Base-by-base conservation (phyloP, 1,284 basidiomycete genomes). In the Polyporus tsugae region DNA sequence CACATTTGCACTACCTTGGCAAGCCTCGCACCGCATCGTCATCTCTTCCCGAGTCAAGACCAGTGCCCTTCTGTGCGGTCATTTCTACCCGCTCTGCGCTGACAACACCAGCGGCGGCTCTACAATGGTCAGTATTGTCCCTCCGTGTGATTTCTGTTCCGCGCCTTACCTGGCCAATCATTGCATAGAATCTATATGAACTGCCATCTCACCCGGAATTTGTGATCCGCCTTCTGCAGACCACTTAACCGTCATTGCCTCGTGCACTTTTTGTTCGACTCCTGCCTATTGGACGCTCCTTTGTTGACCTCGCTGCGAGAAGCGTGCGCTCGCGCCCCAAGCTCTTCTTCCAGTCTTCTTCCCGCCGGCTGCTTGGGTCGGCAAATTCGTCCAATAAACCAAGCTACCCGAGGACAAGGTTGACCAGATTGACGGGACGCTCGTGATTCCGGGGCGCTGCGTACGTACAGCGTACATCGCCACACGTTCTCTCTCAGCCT, bases 391-490 rank as follows among this genome's bases (percentile, higher is more conserved):
- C 3, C 22, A 6, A 52, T 13, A 49, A 49, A 25, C 22, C 22
- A 52, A 52, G 46, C 22, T 25, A 25, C 46, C 9, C 33, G 33
- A 55, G 33, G 53, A 17, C 17, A 55, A 35, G 4, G 10, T 57
- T 19, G 58, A 36, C 33, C 42, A 22, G 25, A 58, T 19, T 53
- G 5, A 36, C 55, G 52, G 29, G 25, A 33, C 52, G 10, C 19
- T 58, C 55, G n/a, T 6, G 55, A 38, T 36, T 58, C 33, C 55
- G 55, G 42, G 46, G 59, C 49, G 41, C 62, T 36, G 58, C 52
- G 62, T 64, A 68, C 66, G 62, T 64, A 68, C 59, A 62, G 19
- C 46, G 29, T 15, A 60, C 62, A 64, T 64, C 66, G 62, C 66
- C 59, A 68, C 10, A 25, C 46, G 42, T 59, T 29, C 35, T 33